phyloP scores from a whole-genome alignment of 768 basidiomycete genomes.

The Amanita rubescens region DNA sequence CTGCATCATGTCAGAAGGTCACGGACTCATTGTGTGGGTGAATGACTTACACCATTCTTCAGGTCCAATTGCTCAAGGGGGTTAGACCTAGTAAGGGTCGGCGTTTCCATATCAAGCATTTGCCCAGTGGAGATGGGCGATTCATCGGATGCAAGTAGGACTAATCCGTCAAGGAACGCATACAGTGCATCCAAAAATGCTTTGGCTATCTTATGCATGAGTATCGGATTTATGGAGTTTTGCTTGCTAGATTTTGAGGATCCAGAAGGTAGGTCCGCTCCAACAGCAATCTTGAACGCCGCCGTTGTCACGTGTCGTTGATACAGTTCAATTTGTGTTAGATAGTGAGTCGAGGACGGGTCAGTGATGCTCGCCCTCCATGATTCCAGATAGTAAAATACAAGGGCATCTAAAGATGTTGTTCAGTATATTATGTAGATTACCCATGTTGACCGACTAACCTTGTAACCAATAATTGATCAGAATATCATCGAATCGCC shows the following conservation, averaged over 20 bases:
- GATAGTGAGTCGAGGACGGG: slow-evolving; percentile 63
- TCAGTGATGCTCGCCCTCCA: slow-evolving; percentile 65
- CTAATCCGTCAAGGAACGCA: slow-evolving; percentile 79
- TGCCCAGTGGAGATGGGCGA: slow-evolving; percentile 39
- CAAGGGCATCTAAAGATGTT: slow-evolving; percentile 56
- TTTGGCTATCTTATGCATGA: slow-evolving; percentile 67
- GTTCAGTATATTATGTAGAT: neutral
- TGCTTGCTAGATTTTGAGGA: slow-evolving; percentile 47
- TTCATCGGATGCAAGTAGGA: slow-evolving; percentile 71
- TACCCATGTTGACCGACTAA: slow-evolving; percentile 23
- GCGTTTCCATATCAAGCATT: slow-evolving; percentile 24
- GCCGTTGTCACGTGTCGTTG: slow-evolving; percentile 70
- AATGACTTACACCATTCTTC: slow-evolving; percentile 46
- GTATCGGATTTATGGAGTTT: slow-evolving; percentile 52
- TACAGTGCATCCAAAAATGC: slow-evolving; percentile 84
- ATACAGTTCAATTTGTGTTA: slow-evolving; percentile 72
- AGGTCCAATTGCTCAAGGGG: slow-evolving; percentile 53
- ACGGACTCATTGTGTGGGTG: neutral
- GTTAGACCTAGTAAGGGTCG: slow-evolving; percentile 32
- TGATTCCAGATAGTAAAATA: slow-evolving; percentile 81
- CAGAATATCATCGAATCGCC: slow-evolving; percentile 84
- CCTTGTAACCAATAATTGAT: slow-evolving; percentile 79
- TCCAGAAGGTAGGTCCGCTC: slow-evolving; percentile 50
- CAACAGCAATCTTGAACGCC: slow-evolving; percentile 77
- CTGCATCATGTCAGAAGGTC: slow-evolving; percentile 29